phyloP scores from a whole-genome alignment of 2,329 filamentous ascomycete genomes.

The Gaeumannomyces sp. region DNA sequence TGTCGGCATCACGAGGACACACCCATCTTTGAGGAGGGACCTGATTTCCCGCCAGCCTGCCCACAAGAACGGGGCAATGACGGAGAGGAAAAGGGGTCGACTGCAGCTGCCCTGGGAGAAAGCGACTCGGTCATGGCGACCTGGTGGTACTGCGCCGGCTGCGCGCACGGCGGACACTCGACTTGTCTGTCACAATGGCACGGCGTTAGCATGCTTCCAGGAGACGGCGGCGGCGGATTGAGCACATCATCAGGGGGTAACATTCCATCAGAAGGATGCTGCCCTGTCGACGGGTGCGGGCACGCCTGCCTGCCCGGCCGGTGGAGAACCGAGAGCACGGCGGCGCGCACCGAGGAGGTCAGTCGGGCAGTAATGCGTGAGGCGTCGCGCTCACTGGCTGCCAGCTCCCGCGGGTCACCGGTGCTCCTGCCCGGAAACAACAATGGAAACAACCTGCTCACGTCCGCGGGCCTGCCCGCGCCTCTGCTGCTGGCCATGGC shows the following conservation, averaged over 20 bases:
- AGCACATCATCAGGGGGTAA: not conserved
- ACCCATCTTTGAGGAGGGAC: conserved; percentile 20
- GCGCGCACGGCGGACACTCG: conserved; percentile 56
- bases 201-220: conserved; percentile 9
- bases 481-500: not conserved
- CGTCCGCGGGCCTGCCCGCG: not conserved
- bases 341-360: conserved; percentile 44
- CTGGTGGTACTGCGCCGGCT: conserved; percentile 61
- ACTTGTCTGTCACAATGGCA: conserved; percentile 57
- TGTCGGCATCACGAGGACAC: conserved; percentile 48
- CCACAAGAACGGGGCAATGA: not conserved
- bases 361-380: conserved; percentile 33
- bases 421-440: conserved; percentile 1
- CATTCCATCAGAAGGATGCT: conserved; percentile 43
- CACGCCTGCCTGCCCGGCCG: conserved; percentile 55
- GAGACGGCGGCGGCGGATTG: not conserved
- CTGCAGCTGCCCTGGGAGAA: conserved; percentile 4
- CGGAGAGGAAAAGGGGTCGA: not conserved
- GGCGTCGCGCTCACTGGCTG: conserved; percentile 5
- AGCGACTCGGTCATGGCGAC: conserved; percentile 30
- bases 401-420: conserved; percentile 6
- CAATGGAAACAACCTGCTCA: not conserved
- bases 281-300: conserved; percentile 58
- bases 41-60: not conserved
- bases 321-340: conserved; percentile 43